Evolutionary conservation across 202 grass and related monocot genomes (phyloP).

Genomic region (Setaria italica): DNA sequence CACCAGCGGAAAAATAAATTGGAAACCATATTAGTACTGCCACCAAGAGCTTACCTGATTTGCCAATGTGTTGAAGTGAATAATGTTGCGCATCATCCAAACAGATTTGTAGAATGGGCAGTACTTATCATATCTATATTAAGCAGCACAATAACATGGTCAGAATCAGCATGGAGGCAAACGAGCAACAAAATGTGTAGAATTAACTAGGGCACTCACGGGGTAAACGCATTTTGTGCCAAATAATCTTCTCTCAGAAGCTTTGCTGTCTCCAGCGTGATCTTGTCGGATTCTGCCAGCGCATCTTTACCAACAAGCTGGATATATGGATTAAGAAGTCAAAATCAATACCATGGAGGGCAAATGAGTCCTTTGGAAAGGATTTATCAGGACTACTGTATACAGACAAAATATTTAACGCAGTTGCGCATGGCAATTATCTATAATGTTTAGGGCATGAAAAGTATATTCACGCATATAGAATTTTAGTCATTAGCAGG

Average conservation of each 20-base stretch:
- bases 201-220: slow-evolving; percentile 53
- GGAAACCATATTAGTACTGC: background rate
- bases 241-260: slow-evolving; percentile 88
- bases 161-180: background rate
- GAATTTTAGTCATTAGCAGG: background rate
- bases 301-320: slow-evolving; percentile 91
- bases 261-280: slow-evolving; percentile 80
- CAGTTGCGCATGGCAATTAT: background rate
- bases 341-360: background rate
- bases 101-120: slow-evolving; percentile 97
- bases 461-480: background rate
- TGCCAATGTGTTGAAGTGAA: slow-evolving; percentile 85
- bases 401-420: background rate
- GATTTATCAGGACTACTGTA: background rate
- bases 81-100: slow-evolving; percentile 98
- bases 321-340: slow-evolving; percentile 18
- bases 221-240: slow-evolving; percentile 85
- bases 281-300: slow-evolving; percentile 87
- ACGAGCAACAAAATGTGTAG: background rate
- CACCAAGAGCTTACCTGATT: slow-evolving; percentile 63
- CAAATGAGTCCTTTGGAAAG: background rate
- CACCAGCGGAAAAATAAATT: background rate
- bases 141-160: slow-evolving; percentile 1
- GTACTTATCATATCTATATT: slow-evolving; percentile 83
- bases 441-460: background rate